Base-by-base conservation (phyloP, 2,329 filamentous ascomycete species). In the Talaromyces pinophilus region DNA sequence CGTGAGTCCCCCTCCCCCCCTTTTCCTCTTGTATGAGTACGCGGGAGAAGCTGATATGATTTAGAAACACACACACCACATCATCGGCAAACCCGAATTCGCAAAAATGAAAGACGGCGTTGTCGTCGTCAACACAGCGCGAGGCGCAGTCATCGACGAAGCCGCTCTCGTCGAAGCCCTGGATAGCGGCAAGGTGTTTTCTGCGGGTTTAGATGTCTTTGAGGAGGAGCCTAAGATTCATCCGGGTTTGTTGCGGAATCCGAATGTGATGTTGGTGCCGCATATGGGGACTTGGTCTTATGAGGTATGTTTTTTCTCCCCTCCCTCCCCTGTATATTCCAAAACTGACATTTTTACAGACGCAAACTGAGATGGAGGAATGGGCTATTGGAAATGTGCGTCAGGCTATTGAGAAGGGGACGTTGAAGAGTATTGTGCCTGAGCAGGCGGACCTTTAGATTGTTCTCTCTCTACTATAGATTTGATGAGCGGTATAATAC, bases 221-320 rank as follows among this genome's bases (percentile, higher is more conserved):
- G 92, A 96, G 75, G 83, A 93, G 44, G 92, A 96, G 77, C 92
- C 92, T 0, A 83, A 86, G 66, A 81, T 96, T 33, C 91, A 95
- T 73, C 88, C 88, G 0, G 90, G 89, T 0, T 81, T 96, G 50
- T 71, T 93, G 15, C 80, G 81, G 17, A 93, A 94, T 74, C 86
- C 87, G 1, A 85, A 87, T 70, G 91, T 92, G 25, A 82, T 94
- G 72, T 82, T 96, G 33, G 80, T 96, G 42, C 92, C 92, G 62
- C 92, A 96, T 77, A 91, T 96, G 90, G 92, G 92, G 0, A 96
- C 92, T 0, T 92, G 86, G 84, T 94, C 91, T 0, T 81, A 88
- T 33, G 92, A 90, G 81, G 78, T 80, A 67, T 70, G 74, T 73
- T 25, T 19, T 73, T 25, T 19, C 35, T 1, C 74, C 28, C 13